These are phyloP conservation scores for Ascochyta pisi DNA, from an alignment of 2,329 filamentous ascomycete species.

Conservation along the genomic window DNA sequence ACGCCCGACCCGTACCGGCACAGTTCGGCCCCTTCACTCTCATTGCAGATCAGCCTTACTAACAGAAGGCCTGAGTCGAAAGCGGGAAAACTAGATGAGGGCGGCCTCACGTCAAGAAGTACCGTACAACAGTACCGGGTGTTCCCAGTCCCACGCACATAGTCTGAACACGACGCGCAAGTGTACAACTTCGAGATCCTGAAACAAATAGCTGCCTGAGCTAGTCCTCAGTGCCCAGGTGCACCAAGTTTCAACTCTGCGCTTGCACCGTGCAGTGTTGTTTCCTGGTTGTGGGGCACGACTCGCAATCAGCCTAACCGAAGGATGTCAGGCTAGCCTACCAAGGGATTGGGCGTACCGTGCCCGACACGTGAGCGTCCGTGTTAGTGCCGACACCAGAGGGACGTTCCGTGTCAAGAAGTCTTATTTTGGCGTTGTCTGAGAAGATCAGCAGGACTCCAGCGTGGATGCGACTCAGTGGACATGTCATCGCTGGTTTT, in stretches of 20 bases:
- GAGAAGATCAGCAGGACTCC: slow-evolving; percentile 1
- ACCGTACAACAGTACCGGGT: neutral
- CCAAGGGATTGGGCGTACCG: slow-evolving; percentile 2
- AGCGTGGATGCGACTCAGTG: slow-evolving; percentile 2
- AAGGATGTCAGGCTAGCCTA: slow-evolving; percentile 2
- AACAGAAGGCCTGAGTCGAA: neutral
- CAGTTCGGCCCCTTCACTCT: slow-evolving; percentile 8
- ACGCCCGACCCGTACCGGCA: slow-evolving; percentile 8
- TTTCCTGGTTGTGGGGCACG: neutral
- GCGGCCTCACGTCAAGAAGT: neutral
- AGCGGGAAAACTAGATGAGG: neutral
- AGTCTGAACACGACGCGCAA: neutral
- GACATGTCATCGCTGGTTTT: neutral
- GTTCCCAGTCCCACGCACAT: neutral
- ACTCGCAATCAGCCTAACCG: neutral
- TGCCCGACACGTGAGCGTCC: neutral
- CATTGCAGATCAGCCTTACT: slow-evolving; percentile 12
- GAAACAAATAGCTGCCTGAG: slow-evolving; percentile 2
- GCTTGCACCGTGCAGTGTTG: slow-evolving; percentile 7
- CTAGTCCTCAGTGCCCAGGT: slow-evolving; percentile 3
- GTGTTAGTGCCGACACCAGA: slow-evolving; percentile 1
- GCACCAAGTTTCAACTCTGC: slow-evolving; percentile 5
- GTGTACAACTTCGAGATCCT: neutral
- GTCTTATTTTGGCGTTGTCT: slow-evolving; percentile 7
- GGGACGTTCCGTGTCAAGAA: slow-evolving; percentile 3